phyloP scores from a whole-genome alignment of 1,139 yeast species.

The Geotrichum europaeum region DNA sequence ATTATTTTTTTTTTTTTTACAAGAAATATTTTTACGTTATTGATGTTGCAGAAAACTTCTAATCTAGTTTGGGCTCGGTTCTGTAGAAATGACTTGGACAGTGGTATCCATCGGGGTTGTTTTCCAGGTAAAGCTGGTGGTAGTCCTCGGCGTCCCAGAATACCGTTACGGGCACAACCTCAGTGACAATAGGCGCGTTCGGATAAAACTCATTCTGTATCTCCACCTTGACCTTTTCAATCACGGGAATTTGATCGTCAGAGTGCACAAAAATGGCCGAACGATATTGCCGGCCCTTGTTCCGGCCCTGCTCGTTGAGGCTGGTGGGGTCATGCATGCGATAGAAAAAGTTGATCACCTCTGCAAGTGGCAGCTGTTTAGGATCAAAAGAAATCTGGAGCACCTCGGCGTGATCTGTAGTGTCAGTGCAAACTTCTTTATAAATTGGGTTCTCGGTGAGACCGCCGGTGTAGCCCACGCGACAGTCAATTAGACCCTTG shows the following conservation, averaged over 20 bases:
- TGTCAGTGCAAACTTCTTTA: conserved; percentile 66
- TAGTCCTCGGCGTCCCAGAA: conserved; percentile 94
- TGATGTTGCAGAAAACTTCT: not conserved
- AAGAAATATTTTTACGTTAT: too few relatives aligned
- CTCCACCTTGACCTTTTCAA: conserved; percentile 38
- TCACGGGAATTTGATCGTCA: conserved; percentile 43
- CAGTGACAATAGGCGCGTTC: conserved; percentile 54
- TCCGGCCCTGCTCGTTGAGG: conserved; percentile 68
- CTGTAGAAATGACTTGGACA: conserved; percentile 83
- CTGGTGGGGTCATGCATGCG: conserved; percentile 82
- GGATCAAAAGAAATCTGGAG: conserved; percentile 83
- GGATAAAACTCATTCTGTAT: conserved; percentile 54
- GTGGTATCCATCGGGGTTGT: conserved; percentile 78
- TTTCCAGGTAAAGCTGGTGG: conserved; percentile 74
- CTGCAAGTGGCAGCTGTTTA: conserved; percentile 46
- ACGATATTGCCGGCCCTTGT: conserved; percentile 76
- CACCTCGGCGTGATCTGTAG: conserved; percentile 62
- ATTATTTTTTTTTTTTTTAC: too few relatives aligned
- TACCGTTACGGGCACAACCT: conserved; percentile 58
- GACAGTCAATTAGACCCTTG: conserved; percentile 65
- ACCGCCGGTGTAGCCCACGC: conserved; percentile 92
- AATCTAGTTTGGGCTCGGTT: conserved; percentile 27
- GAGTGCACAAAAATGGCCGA: conserved; percentile 63
- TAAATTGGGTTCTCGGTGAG: conserved; percentile 54
- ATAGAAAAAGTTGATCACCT: conserved; percentile 76